Evolutionary conservation across 2,329 filamentous ascomycete genomes (phyloP), one percentile per base, ranked within the genome.

Genomic region (Colletotrichum limetticola): DNA sequence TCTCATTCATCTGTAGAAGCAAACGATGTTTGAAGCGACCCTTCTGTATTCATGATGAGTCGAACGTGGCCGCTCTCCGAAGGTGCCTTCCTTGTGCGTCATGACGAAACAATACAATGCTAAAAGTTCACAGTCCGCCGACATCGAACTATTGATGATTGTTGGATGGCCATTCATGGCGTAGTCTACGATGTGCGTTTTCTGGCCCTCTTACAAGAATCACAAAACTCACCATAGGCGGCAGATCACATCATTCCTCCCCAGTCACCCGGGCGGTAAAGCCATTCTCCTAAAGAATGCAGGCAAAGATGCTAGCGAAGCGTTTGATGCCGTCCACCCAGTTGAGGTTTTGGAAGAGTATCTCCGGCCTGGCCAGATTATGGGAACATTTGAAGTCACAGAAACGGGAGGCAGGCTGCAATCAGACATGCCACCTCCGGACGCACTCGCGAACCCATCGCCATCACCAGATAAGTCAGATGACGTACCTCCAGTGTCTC

Each of bases 261-360:
- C 91, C 28, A 86, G 88, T 22, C 94, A 97, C 78, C 94, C 95
- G 0, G 95, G 94, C 66, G 95, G 95, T 73, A 88, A 91, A 73
- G 94, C 92, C 78, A 91, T 95, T 77, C 95, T 97, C 76, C 87
- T 97, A 59, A 91, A 94, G 81, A 89, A 96, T 55, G 92, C 94
- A 5, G 94, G 95, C 74, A 90, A 89, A 76, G 94, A 97, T 84
- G 94, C 94, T 57, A 97, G 94, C 8, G 92, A 94, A 79, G 94
- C 96, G 79, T 97, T 94, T 82, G 94, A 97, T 78, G 94, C 94
- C 1, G 92, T 97, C 72, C 94, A 97, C 77, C 94, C 94, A 12
- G 91, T 92, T 0, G 94, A 94, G 30, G 95, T 91, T 1, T 86
- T 97, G 58, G 93, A 97, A 82, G 91, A 93, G 72, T 92, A 91